Evolutionary conservation across 257 asterid genomes (phyloP), one percentile per base, ranked within the genome.

Genomic region (Fraxinus excelsior): DNA sequence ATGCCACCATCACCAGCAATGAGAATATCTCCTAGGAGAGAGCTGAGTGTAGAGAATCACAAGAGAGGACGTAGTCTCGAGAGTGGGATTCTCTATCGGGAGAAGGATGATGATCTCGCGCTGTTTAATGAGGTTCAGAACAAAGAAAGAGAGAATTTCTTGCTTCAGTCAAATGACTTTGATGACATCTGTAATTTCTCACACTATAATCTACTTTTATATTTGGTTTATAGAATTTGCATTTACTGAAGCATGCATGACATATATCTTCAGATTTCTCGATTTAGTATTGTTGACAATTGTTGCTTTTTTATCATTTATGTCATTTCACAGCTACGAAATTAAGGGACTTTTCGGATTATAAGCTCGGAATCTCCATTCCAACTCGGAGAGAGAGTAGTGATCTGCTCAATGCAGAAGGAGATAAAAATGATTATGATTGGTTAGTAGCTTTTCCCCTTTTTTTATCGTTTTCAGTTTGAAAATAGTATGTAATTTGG

Each of bases 1-100:
- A 92, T 96, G 99, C 96, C 98, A 74, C 91, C 98, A 68, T 90
- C 96, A n/a, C 98, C 98, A 71, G 90, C 90, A 31, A 71, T 89
- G 87, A 87, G 97, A 77, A 80, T 88, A 78, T 96, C 97, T 60
- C 97, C 98, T 0, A 88, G 93, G 75, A 90, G 94, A 87, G 97
- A 86, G 85, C 77, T 81, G 68, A 89, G 85, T 88, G 77, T 84
- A 21, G 98, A 89, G 44, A 90, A 83, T 85, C 98, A 93, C 85
- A 93, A 87, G 85, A 84, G 98, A 87, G 91, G 96, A 69, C 93
- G 84, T 38, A 96, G 99, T 84, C 88, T 96, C 28, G 99, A 90
- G 84, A 86, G 97, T 69, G 92, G 91, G 85, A 80, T 87, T 76
- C 87, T 62, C 56, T 82, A 82, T 73, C 85, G 78, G 74, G 92